Conservation (phyloP, 2,329 filamentous ascomycete species). For the Fusarium xylarioides region DNA sequence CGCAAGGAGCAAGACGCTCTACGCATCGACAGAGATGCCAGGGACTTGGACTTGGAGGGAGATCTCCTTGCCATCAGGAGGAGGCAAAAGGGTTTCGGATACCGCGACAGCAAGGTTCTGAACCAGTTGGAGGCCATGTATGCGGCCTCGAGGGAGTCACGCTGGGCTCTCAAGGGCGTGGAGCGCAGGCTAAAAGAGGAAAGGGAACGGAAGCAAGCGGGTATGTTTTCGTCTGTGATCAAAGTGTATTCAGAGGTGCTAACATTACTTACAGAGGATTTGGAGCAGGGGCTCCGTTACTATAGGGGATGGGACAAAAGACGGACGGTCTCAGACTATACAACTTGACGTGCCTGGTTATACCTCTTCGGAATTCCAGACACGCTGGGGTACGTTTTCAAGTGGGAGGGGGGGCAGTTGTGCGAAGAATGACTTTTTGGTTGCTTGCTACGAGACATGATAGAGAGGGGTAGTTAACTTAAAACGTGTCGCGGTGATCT, state of each 20-base stretch:
- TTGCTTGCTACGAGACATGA: rapidly evolving
- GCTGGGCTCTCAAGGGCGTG: background rate
- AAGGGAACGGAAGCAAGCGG: background rate
- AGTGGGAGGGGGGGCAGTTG: rapidly evolving
- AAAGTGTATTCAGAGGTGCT: background rate
- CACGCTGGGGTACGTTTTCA: rapidly evolving
- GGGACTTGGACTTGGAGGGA: background rate
- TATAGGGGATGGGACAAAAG: background rate
- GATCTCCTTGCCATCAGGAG: background rate
- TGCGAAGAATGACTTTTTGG: background rate
- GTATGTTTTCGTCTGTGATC: background rate
- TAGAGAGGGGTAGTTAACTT: rapidly evolving
- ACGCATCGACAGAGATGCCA: background rate
- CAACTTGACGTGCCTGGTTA: background rate
- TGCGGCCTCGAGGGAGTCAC: background rate
- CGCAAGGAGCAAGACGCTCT: background rate
- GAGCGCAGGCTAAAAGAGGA: background rate
- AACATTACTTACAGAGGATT: background rate
- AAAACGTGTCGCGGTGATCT: rapidly evolving
- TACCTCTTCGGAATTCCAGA: background rate
- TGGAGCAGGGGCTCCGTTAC: background rate
- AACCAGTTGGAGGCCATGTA: background rate
- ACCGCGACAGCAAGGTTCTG: too few relatives aligned
- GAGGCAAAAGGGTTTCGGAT: background rate
- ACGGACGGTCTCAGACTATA: background rate